Base-by-base conservation (phyloP, 2,329 filamentous ascomycete genomes). In the Pezicula neosporulosa region DNA sequence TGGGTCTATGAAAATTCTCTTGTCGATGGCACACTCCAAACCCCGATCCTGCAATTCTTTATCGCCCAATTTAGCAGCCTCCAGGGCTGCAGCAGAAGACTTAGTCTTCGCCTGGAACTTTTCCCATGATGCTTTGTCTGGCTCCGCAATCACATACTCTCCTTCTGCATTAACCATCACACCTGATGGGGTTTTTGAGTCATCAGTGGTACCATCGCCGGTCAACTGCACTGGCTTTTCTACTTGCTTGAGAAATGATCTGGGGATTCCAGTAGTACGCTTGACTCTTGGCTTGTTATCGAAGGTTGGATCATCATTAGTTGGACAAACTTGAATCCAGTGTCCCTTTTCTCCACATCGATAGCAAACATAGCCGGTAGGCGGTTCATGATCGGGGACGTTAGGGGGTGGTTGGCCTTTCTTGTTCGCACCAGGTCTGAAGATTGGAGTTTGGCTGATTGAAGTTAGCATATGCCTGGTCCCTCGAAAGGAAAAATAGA, bases 141-240 rank as follows among this genome's bases (percentile, higher is more conserved):
- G 90, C 73, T 95, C 88, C 57, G 92, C 92, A 76, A 97, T 89
- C 64, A 99, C 94, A 76, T 94, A 97, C 70, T 97, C 91, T 69
- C 94, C 94, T 68, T 96, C 92, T 56, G 92, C 90, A 71, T 97
- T 97, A 61, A 97, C 88, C 93, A 97, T 97, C 66, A 97, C 87
- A 63, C 92, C 90, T 54, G 90, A 87, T 45, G 87, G 87, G 59
- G 90, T 83, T 70, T 95, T 92, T 52, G 81, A 72, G 65, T 92
- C 87, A 67, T 96, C 92, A 61, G 86, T 84, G 43, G 87, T 84
- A 48, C 86, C 87, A 69, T 87, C 85, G 64, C 89, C 83, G 48
- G 81, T 81, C 55, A 91, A 75, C 35, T 89, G 83, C 46, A 87
- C 81, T 33, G 90, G 89, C 73, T 96, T 97, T 66, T 97, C 93